Evolutionary conservation across 2,329 filamentous ascomycete genomes (phyloP).

Genomic region (Coniochaeta hoffmannii): DNA sequence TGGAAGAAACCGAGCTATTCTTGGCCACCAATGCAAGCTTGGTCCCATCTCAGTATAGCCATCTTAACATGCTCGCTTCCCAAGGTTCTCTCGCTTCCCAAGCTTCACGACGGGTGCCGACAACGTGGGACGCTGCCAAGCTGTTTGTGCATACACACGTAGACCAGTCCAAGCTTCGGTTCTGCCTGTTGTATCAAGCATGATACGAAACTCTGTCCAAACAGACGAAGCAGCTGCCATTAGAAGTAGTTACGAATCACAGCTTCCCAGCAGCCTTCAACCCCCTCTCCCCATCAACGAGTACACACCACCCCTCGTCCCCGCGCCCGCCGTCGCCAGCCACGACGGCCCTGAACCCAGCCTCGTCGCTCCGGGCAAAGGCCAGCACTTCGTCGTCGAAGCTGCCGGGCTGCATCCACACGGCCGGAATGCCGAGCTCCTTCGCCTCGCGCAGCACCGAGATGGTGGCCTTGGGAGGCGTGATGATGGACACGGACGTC

Average conservation of each 20-base stretch:
- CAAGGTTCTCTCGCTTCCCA: no score
- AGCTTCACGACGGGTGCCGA: no score
- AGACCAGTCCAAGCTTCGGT: no score
- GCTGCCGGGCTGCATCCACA: constrained; percentile 88
- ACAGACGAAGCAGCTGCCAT: no score
- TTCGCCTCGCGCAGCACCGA: constrained; percentile 71
- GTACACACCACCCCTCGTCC: constrained; percentile 75
- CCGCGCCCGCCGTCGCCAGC: constrained; percentile 57
- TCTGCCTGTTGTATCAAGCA: no score
- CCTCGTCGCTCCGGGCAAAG: constrained; percentile 54
- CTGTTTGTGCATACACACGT: no score
- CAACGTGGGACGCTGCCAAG: no score
- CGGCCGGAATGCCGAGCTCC: constrained; percentile 60
- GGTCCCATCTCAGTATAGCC: no score
- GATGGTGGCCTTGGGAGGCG: constrained; percentile 71
- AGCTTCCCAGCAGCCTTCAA: constrained; percentile 49
- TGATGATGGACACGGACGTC: constrained; percentile 80
- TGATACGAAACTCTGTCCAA: no score
- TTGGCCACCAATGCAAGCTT: no score
- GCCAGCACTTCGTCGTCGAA: constrained; percentile 70
- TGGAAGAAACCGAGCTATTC: no score
- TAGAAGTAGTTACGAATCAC: constrained; percentile 5
- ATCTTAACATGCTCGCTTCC: no score
- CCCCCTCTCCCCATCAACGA: constrained; percentile 72
- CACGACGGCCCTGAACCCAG: constrained; percentile 62